These are phyloP conservation scores for Peronosclerospora sorghi DNA, from an alignment of 352 stramenopile species.

Conservation along the genomic window DNA sequence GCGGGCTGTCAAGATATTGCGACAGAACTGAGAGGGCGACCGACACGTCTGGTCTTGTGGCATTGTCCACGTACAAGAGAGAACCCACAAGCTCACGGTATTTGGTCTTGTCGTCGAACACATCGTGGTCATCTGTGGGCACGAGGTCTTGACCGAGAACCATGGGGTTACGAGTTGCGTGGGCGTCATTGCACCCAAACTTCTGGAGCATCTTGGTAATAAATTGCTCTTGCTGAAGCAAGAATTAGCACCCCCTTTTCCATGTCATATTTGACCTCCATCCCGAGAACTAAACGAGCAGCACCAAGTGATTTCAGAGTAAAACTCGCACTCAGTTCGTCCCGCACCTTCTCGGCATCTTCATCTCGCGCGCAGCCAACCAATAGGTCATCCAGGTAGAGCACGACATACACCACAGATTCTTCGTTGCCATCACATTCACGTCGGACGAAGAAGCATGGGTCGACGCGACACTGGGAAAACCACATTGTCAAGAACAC, in stretches of 20 bases:
- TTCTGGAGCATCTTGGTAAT: not conserved
- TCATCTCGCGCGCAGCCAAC: not conserved
- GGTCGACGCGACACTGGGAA: not conserved
- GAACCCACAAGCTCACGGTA: constrained; percentile 9
- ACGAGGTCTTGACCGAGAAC: constrained; percentile 1
- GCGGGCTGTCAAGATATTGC: constrained; percentile 5
- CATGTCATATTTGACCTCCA: constrained; percentile 4
- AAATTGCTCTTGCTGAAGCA: constrained; percentile 2
- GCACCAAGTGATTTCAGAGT: constrained; percentile 9
- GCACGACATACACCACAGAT: not conserved
- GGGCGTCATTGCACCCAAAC: constrained; percentile 1
- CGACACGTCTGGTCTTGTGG: constrained; percentile 10
- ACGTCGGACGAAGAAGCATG: not conserved
- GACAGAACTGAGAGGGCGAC: not conserved
- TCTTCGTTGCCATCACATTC: too few relatives aligned
- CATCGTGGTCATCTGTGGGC: not conserved
- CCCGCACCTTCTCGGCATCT: not conserved
- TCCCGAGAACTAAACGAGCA: constrained; percentile 1
- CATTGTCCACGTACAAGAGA: constrained; percentile 15
- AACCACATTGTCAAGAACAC: constrained; percentile 3
- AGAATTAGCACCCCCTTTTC: not conserved
- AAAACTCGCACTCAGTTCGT: not conserved
- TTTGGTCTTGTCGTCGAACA: not conserved
- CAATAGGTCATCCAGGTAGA: not conserved
- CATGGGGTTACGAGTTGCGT: not conserved